Evolutionary conservation across 768 basidiomycete species (phyloP).

Genomic region (Cubamyces lactineus): DNA sequence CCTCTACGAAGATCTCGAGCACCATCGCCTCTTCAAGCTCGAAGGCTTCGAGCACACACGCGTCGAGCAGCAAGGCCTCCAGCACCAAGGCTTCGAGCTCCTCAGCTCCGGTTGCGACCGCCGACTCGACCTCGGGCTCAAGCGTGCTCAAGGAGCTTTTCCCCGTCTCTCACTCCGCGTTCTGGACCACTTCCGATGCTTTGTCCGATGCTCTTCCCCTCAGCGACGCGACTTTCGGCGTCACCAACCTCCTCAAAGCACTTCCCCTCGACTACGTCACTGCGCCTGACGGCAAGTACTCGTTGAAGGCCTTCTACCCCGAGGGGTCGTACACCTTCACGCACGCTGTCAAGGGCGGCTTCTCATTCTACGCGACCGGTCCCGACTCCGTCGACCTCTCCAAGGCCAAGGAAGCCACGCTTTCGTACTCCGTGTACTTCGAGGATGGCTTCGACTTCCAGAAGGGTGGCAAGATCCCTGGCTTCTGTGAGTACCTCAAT

Average conservation of each 20-base stretch:
- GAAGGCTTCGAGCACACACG: background rate
- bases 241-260: constrained; percentile 27
- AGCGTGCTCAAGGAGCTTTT: constrained; percentile 27
- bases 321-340: constrained; percentile 59
- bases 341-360: constrained; percentile 53
- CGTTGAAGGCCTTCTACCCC: constrained; percentile 33
- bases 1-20: constrained; percentile 2
- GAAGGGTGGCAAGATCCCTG: constrained; percentile 74
- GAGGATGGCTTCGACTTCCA: constrained; percentile 63
- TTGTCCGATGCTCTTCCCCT: constrained; percentile 30
- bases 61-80: background rate
- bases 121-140: background rate
- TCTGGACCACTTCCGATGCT: constrained; percentile 33
- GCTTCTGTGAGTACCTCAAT: constrained; percentile 58
- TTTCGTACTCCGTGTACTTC: constrained; percentile 66
- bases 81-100: background rate
- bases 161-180: constrained; percentile 28
- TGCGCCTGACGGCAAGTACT: constrained; percentile 31
- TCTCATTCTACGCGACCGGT: constrained; percentile 75
- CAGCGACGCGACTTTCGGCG: constrained; percentile 33
- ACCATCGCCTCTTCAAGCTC: background rate
- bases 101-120: constrained; percentile 1
- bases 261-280: constrained; percentile 31
- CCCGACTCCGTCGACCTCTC: constrained; percentile 54
- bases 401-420: constrained; percentile 66